phyloP scores from a whole-genome alignment of 2,329 filamentous ascomycete genomes.

The Leptodontidium sp. region DNA sequence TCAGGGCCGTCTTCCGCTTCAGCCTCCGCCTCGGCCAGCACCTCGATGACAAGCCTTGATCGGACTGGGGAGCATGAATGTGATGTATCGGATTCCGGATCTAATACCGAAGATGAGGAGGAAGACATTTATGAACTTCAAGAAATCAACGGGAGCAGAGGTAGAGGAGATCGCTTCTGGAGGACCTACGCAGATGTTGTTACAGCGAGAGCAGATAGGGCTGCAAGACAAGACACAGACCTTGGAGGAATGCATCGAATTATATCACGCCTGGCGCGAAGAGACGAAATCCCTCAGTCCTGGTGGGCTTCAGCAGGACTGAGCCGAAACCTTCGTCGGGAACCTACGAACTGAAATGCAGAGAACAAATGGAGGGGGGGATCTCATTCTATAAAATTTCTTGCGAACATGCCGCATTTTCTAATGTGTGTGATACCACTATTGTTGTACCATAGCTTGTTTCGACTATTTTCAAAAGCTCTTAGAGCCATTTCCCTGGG shows the following conservation, averaged over 20 bases:
- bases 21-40: slow-evolving; percentile 38
- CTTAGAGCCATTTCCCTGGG: slow-evolving; percentile 9
- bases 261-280: slow-evolving; percentile 71
- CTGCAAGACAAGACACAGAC: slow-evolving; percentile 42
- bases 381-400: not conserved
- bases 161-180: slow-evolving; percentile 31
- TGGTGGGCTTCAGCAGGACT: slow-evolving; percentile 81
- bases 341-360: slow-evolving; percentile 43
- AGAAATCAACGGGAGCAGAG: slow-evolving; percentile 17
- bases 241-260: slow-evolving; percentile 76
- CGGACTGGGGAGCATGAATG: slow-evolving; percentile 40
- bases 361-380: not conserved
- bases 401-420: slow-evolving; percentile 8
- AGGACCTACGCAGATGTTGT: slow-evolving; percentile 44
- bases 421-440: slow-evolving; percentile 28
- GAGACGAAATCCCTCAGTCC: slow-evolving; percentile 81
- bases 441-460: slow-evolving; percentile 31
- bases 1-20: slow-evolving; percentile 40
- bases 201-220: slow-evolving; percentile 45
- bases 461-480: slow-evolving; percentile 26
- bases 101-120: slow-evolving; percentile 44
- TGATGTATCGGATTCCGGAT: slow-evolving; percentile 42
- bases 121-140: slow-evolving; percentile 40
- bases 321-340: slow-evolving; percentile 62
- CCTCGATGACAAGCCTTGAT: slow-evolving; percentile 42